These are phyloP conservation scores for Xylaria intraflava DNA, from an alignment of 495 filamentous ascomycete species.

Conservation along the genomic window DNA sequence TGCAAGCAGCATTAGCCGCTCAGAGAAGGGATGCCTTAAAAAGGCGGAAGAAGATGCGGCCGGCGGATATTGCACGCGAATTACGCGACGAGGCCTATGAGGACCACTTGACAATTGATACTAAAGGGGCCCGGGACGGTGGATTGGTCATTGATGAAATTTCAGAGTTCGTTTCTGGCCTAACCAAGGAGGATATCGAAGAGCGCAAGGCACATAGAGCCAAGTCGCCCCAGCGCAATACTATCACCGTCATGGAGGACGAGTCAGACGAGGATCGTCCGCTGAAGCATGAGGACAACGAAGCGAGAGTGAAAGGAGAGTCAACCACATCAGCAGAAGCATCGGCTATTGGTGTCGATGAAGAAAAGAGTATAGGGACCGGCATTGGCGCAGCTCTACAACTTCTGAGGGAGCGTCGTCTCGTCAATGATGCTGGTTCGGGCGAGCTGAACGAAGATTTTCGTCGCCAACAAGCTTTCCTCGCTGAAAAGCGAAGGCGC, in stretches of 20 bases:
- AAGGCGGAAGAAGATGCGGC: slow-evolving; percentile 75
- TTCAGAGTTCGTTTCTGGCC: slow-evolving; percentile 83
- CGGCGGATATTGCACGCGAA: slow-evolving; percentile 79
- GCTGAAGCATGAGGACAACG: slow-evolving; percentile 40
- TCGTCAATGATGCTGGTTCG: slow-evolving; percentile 59
- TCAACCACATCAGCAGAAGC: slow-evolving; percentile 43
- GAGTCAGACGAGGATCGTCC: slow-evolving; percentile 45
- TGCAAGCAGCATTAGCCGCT: slow-evolving; percentile 75
- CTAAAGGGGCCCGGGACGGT: slow-evolving; percentile 50
- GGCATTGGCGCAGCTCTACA: slow-evolving; percentile 76
- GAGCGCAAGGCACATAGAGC: slow-evolving; percentile 49
- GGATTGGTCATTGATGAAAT: slow-evolving; percentile 92
- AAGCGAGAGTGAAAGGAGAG: slow-evolving; percentile 52
- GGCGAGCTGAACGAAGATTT: slow-evolving; percentile 60
- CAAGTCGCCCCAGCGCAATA: slow-evolving; percentile 23
- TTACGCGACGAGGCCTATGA: slow-evolving; percentile 68
- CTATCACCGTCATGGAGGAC: slow-evolving; percentile 44
- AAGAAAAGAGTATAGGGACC: slow-evolving; percentile 67
- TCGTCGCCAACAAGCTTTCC: slow-evolving; percentile 73
- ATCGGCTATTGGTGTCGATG: slow-evolving; percentile 70
- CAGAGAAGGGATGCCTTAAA: slow-evolving; percentile 79
- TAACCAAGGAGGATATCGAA: slow-evolving; percentile 65
- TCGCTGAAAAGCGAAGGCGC: slow-evolving; percentile 65
- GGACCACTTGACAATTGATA: slow-evolving; percentile 36
- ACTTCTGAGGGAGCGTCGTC: slow-evolving; percentile 74